Evolutionary conservation across 75 land plant genomes (phyloP), one percentile per base, ranked within the genome.

Genomic region (Picea sitchensis): DNA sequence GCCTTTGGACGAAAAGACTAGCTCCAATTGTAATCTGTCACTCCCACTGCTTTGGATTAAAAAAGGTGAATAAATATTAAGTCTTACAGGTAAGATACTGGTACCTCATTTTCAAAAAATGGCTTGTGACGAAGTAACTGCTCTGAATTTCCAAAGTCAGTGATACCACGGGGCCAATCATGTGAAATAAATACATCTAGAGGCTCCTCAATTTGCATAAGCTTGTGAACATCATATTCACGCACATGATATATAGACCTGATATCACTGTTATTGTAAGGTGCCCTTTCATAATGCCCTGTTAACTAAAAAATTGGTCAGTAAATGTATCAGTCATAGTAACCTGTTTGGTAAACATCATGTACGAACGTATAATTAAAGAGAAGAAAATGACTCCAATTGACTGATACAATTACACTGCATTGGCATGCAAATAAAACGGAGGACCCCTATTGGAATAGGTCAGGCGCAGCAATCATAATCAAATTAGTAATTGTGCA

Each of bases 151-250:
- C 99, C 99, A 89, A 74, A 88, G 8, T 87, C 87, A 58, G 92
- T 88, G 31, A 96, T 91, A 20, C 95, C 98, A 83, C 85, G 81
- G 57, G 99, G 99, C 99, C 99, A 96, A 81, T 96, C 99, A 84
- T 96, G 99, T 34, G 99, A 92, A 73, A 96, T 76, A 78, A 96
- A 96, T 26, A 96, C 87, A 82, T 96, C 98, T 60, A 96, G 80
- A 59, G 88, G 89, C 75, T 91, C 93, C 80, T 91, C 75, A 74
- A 94, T 44, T 81, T 92, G 89, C 93, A 89, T 77, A 44, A 96
- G 97, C 88, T 96, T 96, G 75, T 84, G 83, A 14, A 94, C 98
- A 88, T 96, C 99, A 83, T 94, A 96, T 76, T 96, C 91, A 76
- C 99, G 92, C 38, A 96, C 92, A 80, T 96, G 99, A 82, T 94